Evolutionary conservation across 2,329 filamentous ascomycete species (phyloP).

Genomic region (Penicillium aurantiogriseum): DNA sequence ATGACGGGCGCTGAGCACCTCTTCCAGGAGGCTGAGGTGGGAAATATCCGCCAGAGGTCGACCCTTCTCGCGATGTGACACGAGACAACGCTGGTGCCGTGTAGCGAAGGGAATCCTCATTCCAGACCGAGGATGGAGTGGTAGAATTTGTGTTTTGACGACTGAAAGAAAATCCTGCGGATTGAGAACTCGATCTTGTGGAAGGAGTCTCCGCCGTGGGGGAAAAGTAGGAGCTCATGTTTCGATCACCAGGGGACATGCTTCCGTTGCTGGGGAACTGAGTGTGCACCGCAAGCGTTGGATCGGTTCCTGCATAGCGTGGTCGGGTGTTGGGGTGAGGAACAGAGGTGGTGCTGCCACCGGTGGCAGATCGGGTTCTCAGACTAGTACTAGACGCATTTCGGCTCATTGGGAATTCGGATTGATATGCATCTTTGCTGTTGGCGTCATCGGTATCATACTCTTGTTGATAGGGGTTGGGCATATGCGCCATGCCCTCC

Average conservation of each 20-base stretch:
- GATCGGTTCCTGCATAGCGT: slow-evolving; percentile 66
- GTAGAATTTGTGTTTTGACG: slow-evolving; percentile 67
- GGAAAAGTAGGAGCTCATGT: slow-evolving; percentile 89
- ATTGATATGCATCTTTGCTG: slow-evolving; percentile 39
- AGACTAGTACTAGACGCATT: slow-evolving; percentile 74
- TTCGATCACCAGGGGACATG: slow-evolving; percentile 61
- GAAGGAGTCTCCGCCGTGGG: slow-evolving; percentile 71
- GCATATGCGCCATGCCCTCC: slow-evolving; percentile 63
- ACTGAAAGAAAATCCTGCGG: slow-evolving; percentile 71
- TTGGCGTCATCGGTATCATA: slow-evolving; percentile 54
- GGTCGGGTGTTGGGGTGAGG: slow-evolving; percentile 52
- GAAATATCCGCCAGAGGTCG: slow-evolving; percentile 62
- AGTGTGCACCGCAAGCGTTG: slow-evolving; percentile 67
- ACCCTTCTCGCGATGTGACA: slow-evolving; percentile 73
- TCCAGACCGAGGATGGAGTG: slow-evolving; percentile 51
- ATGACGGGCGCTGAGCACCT: slow-evolving; percentile 66
- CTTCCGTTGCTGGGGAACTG: slow-evolving; percentile 50
- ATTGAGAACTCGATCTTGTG: slow-evolving; percentile 50
- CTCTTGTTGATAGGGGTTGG: slow-evolving; percentile 76
- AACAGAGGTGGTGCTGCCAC: slow-evolving; percentile 50
- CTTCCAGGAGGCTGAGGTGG: slow-evolving; percentile 61
- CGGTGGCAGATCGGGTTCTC: slow-evolving; percentile 72
- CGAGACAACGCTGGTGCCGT: slow-evolving; percentile 85
- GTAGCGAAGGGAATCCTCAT: slow-evolving; percentile 75
- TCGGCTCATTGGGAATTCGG: slow-evolving; percentile 57